Evolutionary conservation across 805 yeast species (phyloP).

Genomic region (Teunomyces aglyptinius): DNA sequence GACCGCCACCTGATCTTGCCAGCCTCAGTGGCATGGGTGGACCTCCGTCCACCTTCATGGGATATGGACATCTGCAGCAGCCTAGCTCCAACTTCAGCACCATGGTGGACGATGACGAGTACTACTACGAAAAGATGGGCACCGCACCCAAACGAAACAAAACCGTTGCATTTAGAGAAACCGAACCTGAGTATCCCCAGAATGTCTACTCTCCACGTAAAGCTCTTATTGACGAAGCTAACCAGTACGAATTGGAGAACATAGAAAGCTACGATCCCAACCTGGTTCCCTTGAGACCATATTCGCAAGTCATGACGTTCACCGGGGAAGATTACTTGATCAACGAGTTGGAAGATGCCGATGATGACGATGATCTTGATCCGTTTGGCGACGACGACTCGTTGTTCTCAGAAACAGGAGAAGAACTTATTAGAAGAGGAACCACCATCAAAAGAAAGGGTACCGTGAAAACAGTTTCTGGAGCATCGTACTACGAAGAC

Average conservation of each 20-base stretch:
- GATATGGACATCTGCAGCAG: constrained; percentile 8
- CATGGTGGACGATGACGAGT: constrained; percentile 19
- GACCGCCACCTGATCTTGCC: constrained; percentile 1
- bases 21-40: constrained; percentile 1
- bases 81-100: constrained; percentile 17
- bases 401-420: constrained; percentile 41
- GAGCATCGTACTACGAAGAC: constrained; percentile 17
- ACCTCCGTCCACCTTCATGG: not conserved
- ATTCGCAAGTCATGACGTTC: constrained; percentile 22
- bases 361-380: constrained; percentile 33
- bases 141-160: constrained; percentile 14
- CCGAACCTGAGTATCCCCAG: constrained; percentile 31
- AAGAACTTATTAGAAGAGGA: constrained; percentile 32
- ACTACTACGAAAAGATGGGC: constrained; percentile 8
- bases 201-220: constrained; percentile 26
- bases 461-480: constrained; percentile 5
- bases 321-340: constrained; percentile 39
- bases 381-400: constrained; percentile 47
- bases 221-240: constrained; percentile 13
- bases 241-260: constrained; percentile 20
- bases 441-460: constrained; percentile 25
- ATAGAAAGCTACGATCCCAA: constrained; percentile 12
- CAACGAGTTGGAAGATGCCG: constrained; percentile 41
- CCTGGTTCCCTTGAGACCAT: constrained; percentile 18
- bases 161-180: constrained; percentile 30